These are phyloP conservation scores for Calonectria leucothoes DNA, from an alignment of 2,329 filamentous ascomycete species.

Conservation along the genomic window DNA sequence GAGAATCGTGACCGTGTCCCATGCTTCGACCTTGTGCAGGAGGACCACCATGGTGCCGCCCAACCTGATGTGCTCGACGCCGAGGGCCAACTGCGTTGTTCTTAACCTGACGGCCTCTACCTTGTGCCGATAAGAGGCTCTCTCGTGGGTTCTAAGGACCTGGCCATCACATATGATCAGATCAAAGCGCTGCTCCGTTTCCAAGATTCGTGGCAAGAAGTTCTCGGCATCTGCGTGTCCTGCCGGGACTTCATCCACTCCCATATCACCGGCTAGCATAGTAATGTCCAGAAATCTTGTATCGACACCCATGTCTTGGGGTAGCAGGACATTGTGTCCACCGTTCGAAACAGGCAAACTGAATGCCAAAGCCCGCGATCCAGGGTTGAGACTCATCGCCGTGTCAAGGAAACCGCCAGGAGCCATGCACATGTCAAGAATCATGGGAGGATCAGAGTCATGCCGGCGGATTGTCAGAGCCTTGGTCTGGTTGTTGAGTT, in stretches of 20 bases:
- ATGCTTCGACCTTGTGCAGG: conserved; percentile 59
- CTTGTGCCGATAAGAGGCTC: conserved; percentile 45
- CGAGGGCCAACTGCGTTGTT: conserved; percentile 55
- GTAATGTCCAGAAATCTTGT: conserved; percentile 58
- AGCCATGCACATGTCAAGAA: conserved; percentile 68
- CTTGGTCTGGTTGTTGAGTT: conserved; percentile 51
- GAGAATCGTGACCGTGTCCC: conserved; percentile 51
- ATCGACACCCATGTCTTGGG: neutral
- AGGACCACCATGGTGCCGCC: conserved; percentile 65
- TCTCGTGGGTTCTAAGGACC: conserved; percentile 54
- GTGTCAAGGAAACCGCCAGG: conserved; percentile 62
- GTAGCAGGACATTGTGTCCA: conserved; percentile 53
- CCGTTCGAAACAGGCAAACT: conserved; percentile 54
- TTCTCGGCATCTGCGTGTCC: conserved; percentile 30
- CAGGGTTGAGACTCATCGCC: conserved; percentile 50
- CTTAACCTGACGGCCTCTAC: conserved; percentile 52
- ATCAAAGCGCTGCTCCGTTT: conserved; percentile 45
- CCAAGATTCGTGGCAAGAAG: conserved; percentile 30
- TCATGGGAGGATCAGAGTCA: conserved; percentile 13
- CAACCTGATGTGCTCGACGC: conserved; percentile 55
- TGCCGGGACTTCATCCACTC: conserved; percentile 45
- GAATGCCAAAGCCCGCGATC: conserved; percentile 48
- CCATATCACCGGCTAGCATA: conserved; percentile 61
- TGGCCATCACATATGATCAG: conserved; percentile 62
- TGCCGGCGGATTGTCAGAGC: conserved; percentile 42